Evolutionary conservation across 2,329 filamentous ascomycete genomes (phyloP).

Genomic region (Nemania bipapillata): DNA sequence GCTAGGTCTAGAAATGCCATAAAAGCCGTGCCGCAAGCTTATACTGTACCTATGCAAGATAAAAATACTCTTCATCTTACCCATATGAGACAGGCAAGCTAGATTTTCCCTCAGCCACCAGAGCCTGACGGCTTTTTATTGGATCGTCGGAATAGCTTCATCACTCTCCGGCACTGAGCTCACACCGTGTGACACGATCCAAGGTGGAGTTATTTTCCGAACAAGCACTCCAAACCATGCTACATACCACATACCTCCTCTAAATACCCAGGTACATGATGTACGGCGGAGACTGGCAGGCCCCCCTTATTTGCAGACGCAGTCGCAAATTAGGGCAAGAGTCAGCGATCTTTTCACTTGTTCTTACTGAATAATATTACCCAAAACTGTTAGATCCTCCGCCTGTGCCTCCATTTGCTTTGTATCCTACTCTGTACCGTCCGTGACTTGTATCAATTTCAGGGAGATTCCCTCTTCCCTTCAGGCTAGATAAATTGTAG

Average conservation of each 20-base stretch:
- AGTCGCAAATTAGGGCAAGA: constrained; percentile 32
- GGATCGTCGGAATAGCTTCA: constrained; percentile 30
- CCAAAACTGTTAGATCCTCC: constrained; percentile 4
- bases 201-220: constrained; percentile 35
- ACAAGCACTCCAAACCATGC: constrained; percentile 14
- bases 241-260: constrained; percentile 6
- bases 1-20: not conserved
- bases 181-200: constrained; percentile 36
- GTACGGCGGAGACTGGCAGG: constrained; percentile 6
- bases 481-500: not conserved
- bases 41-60: not conserved
- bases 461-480: not conserved
- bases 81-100: constrained; percentile 7
- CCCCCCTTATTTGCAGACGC: constrained; percentile 2
- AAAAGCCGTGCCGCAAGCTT: not conserved
- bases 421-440: not conserved
- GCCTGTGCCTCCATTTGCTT: not conserved
- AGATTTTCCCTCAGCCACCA: constrained; percentile 2
- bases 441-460: not conserved
- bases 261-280: constrained; percentile 5
- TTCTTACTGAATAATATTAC: not conserved
- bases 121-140: constrained; percentile 20
- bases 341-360: constrained; percentile 32
- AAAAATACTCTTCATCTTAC: constrained; percentile 11
- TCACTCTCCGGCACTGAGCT: constrained; percentile 28